Base-by-base conservation (phyloP, 768 basidiomycete genomes). In the Astraeus odoratus region DNA sequence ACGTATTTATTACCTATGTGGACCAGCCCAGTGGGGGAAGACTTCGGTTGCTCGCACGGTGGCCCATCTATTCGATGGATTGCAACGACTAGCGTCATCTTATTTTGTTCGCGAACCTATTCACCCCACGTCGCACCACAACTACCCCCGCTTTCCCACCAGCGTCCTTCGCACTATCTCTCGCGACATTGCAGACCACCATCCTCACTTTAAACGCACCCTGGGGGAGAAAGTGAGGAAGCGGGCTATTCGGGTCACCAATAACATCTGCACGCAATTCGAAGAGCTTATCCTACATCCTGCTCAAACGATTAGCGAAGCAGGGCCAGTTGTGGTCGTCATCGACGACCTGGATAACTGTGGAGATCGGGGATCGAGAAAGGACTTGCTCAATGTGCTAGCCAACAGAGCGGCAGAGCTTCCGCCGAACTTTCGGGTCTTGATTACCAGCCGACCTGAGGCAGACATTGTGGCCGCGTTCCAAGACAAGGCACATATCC, bases 281-380 rank as follows among this genome's bases (percentile, higher is more conserved):
- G 42, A 51, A 31, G 43, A 53, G 16, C 50, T 68, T 18, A 57
- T 67, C 37, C 27, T 67, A 5, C 46, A 45, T 4, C 63, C 67
- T 5, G 50, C 52, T 33, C 38, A 43, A 16, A 24, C 50, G 8
- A 42, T 66, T 5, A 50, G 54, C 22, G 42, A 54, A 6, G 42
- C 61, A 10, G 63, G 63, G 0, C 67, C 68, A 10, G 37, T 69
- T 2, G 33, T 69, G 9, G 43, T 69, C 6, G 54, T 70, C 16
- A 57, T 70, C 15, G 67, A 71, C 34, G 67, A 54, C 8, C 50
- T 67, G n/a, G 61, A 67, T 26, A 55, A 58, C 41, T 59, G 61
- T 35, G 55, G 54, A 6, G 51, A 59, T 22, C 39, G 15, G 5
- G 13, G 42, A 7, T 23, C 20, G 44, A 58, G 59, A 16, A 42